Evolutionary conservation across 306 rosid species (phyloP).

Genomic region (Mimosa bimucronata): DNA sequence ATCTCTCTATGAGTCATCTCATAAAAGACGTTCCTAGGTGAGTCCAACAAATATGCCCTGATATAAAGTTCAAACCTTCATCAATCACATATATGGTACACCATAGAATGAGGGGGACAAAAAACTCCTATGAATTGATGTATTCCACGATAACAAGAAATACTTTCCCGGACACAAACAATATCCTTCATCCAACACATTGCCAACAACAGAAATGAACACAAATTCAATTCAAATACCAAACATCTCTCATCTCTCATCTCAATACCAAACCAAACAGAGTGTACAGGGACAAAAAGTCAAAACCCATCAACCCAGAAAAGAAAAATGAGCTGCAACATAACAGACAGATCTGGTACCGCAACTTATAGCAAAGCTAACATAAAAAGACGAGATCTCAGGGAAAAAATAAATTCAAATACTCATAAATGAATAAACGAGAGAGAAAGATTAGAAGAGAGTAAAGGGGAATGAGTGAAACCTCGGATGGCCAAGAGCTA

Average conservation of each 20-base stretch:
- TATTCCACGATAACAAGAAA: too few species aligned
- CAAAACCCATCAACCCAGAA: too few species aligned
- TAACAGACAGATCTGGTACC: too few species aligned
- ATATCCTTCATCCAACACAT: background rate
- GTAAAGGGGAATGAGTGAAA: background rate
- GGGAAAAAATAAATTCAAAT: background rate
- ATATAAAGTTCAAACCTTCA: background rate
- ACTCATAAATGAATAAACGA: background rate
- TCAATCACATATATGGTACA: background rate
- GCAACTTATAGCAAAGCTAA: too few species aligned
- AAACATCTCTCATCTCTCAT: too few species aligned
- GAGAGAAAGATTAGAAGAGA: background rate
- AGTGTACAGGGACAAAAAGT: too few species aligned
- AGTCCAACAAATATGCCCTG: too few species aligned
- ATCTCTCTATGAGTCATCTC: too few species aligned
- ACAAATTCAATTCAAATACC: background rate
- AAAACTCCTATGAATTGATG: too few species aligned
- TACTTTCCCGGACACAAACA: background rate
- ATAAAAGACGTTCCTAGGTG: too few species aligned
- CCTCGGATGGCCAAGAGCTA: constrained; percentile 25
- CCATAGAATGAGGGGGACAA: background rate
- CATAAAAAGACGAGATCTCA: constrained; percentile 34
- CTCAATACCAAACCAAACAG: too few species aligned
- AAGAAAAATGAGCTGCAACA: too few species aligned
- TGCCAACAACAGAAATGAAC: background rate